A percentile compares a stretch with the other conserved stretches of the same genome.
These are phyloP conservation scores for Microsporum canis DNA, from an alignment of 2,329 filamentous ascomycete species.

Conservation along the genomic window DNA sequence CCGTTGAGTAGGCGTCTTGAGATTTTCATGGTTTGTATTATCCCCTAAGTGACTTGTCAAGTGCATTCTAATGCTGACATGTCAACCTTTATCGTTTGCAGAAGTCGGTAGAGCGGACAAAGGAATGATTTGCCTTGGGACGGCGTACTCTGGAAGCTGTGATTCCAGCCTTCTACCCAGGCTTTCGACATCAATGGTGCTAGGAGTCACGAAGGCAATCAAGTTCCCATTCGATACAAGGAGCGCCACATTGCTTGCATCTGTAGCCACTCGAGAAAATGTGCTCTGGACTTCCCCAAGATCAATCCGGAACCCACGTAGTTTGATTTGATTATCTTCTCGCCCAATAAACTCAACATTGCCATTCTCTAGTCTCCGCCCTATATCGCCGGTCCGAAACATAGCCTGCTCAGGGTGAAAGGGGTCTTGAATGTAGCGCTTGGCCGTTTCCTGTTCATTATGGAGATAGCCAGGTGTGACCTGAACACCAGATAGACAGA, in stretches of 20 bases:
- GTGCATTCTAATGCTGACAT: neutral
- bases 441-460: slow-evolving; percentile 19
- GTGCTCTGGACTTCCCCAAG: slow-evolving; percentile 29
- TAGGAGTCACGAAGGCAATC: neutral
- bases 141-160: neutral
- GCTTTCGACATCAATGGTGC: neutral
- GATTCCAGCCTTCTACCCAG: neutral
- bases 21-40: neutral
- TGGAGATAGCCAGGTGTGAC: slow-evolving; percentile 35
- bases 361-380: slow-evolving; percentile 15
- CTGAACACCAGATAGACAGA: slow-evolving; percentile 36
- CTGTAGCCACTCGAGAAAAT: slow-evolving; percentile 11
- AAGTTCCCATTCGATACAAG: neutral
- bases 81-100: neutral
- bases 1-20: neutral
- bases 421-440: slow-evolving; percentile 25
- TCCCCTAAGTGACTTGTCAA: neutral
- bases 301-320: slow-evolving; percentile 28
- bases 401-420: slow-evolving; percentile 14
- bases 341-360: slow-evolving; percentile 16
- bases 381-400: slow-evolving; percentile 18
- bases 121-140: neutral
- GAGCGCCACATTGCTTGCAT: neutral
- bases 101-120: neutral
- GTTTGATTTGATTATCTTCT: slow-evolving; percentile 14